Conservation (phyloP, 768 basidiomycete species). For the Podaxis sp. region DNA sequence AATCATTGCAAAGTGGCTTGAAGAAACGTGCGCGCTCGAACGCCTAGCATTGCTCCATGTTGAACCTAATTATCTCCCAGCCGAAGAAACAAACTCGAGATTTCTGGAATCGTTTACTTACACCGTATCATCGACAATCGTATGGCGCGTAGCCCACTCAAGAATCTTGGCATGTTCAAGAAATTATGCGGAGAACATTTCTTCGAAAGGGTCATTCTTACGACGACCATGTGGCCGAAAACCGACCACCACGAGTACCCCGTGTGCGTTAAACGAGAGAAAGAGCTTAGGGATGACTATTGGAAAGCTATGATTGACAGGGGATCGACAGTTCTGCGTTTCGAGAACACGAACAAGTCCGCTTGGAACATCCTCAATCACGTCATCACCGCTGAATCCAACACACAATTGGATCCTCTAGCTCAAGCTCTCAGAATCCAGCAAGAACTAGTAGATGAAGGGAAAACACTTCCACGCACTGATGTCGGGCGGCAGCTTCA, state of each 20-base stretch:
- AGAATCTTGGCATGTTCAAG: conserved; percentile 51
- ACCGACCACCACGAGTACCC: not conserved
- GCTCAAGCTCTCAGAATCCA: not conserved
- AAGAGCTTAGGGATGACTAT: not conserved
- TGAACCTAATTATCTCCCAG: not conserved
- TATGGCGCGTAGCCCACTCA: conserved; percentile 48
- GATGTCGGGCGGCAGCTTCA: not conserved
- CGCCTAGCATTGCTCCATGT: not conserved
- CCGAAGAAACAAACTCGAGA: not conserved
- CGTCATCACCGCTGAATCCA: not conserved
- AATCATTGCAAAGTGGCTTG: conserved; percentile 25
- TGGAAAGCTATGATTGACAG: not conserved
- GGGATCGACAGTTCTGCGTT: not conserved
- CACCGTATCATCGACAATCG: conserved; percentile 54
- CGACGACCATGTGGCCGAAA: conserved; percentile 9
- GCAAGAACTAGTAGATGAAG: not conserved
- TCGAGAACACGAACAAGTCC: not conserved
- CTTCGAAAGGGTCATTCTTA: conserved; percentile 1
- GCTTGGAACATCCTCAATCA: not conserved
- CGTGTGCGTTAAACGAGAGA: not conserved
- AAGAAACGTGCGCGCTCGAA: not conserved
- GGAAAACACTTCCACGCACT: not conserved
- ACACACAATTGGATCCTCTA: not conserved
- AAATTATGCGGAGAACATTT: conserved; percentile 48
- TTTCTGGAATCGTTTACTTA: not conserved